Evolutionary conservation across 306 rosid species (phyloP).

Genomic region (Lupinus albus): DNA sequence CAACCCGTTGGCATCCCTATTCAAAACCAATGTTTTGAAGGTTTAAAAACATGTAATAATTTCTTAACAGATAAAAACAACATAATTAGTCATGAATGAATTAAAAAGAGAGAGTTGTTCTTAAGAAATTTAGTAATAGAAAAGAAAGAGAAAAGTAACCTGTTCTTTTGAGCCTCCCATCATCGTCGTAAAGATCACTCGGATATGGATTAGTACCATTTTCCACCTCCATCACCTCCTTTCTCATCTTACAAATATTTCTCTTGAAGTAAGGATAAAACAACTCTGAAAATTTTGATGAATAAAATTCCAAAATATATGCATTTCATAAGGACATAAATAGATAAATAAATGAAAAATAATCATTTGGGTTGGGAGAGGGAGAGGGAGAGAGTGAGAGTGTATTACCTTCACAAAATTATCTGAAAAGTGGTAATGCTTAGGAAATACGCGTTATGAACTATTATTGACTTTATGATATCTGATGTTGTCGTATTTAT

Average conservation of each 20-base stretch:
- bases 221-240: not conserved
- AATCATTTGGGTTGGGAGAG: not conserved
- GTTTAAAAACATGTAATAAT: too few species aligned
- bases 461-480: too few species aligned
- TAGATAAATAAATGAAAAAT: too few species aligned
- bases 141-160: conserved; percentile 27
- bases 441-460: too few species aligned
- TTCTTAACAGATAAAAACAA: too few species aligned
- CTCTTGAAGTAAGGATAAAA: not conserved
- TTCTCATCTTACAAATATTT: conserved; percentile 2
- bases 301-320: not conserved
- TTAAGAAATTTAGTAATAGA: not conserved
- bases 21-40: too few species aligned
- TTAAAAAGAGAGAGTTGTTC: not conserved
- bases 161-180: conserved; percentile 47
- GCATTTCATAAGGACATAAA: not conserved
- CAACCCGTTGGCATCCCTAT: too few species aligned
- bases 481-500: too few species aligned
- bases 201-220: not conserved
- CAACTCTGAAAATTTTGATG: not conserved
- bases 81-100: too few species aligned
- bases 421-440: too few species aligned
- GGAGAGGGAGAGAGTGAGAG: too few species aligned
- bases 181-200: conserved; percentile 40
- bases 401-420: too few species aligned